phyloP scores from a whole-genome alignment of 2,329 filamentous ascomycete species.

The Dichotomopilus funicola region DNA sequence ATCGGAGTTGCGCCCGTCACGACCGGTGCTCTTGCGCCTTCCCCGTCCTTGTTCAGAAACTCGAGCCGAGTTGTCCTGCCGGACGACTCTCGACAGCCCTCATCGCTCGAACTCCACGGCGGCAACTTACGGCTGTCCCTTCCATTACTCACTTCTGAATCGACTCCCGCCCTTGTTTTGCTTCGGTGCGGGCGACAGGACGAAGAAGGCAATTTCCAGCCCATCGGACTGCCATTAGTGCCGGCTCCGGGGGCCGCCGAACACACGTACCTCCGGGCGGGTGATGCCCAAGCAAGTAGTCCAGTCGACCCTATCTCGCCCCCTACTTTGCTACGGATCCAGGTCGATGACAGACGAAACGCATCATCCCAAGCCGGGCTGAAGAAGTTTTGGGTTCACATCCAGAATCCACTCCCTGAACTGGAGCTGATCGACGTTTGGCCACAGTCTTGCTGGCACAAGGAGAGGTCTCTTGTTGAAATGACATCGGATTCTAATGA shows the following conservation, averaged over 20 bases:
- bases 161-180: neutral
- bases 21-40: neutral
- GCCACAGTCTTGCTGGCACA: conserved; percentile 1
- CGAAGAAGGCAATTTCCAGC: neutral
- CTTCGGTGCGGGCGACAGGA: conserved; percentile 4
- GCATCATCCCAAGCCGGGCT: neutral
- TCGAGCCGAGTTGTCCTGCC: neutral
- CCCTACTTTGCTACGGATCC: neutral
- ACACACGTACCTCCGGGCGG: too few species aligned
- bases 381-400: conserved; percentile 4
- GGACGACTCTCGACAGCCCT: neutral
- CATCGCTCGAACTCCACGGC: conserved; percentile 1
- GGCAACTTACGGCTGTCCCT: conserved; percentile 1
- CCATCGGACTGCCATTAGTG: too few species aligned
- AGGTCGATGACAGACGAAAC: conserved; percentile 3
- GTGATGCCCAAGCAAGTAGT: too few species aligned
- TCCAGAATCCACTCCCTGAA: conserved; percentile 1
- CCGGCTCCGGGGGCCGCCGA: too few species aligned
- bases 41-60: conserved; percentile 2
- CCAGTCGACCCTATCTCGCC: neutral
- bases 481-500: neutral
- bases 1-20: neutral
- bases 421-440: conserved; percentile 3
- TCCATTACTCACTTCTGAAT: neutral
- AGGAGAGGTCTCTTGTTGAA: conserved; percentile 6